Conservation (phyloP, 805 yeast species). For the Jamesozyma jinghongensis region DNA sequence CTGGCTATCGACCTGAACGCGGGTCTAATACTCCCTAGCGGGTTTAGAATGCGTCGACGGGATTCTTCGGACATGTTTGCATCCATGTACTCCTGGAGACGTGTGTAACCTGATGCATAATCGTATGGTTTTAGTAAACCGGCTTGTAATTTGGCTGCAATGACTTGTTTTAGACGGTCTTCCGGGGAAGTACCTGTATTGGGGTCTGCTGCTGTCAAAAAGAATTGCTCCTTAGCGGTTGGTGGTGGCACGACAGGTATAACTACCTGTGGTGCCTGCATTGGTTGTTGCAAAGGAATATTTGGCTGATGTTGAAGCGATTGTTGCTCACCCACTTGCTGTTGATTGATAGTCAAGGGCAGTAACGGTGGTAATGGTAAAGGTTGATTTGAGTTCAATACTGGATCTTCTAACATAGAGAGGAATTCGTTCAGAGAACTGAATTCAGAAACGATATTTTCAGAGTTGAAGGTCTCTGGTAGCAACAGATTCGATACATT, state of each 20-base stretch:
- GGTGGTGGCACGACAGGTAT: constrained; percentile 17
- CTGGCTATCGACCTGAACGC: constrained; percentile 90
- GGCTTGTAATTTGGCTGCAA: constrained; percentile 88
- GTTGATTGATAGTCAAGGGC: constrained; percentile 52
- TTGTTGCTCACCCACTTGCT: neutral
- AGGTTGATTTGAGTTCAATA: constrained; percentile 18
- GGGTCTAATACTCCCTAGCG: constrained; percentile 77
- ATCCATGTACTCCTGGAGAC: constrained; percentile 87
- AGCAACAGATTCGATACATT: constrained; percentile 7
- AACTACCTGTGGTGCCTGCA: neutral
- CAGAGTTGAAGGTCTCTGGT: constrained; percentile 67
- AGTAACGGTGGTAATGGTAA: neutral
- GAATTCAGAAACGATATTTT: constrained; percentile 89
- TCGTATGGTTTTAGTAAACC: constrained; percentile 88
- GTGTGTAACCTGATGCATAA: constrained; percentile 86
- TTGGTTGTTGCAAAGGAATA: neutral
- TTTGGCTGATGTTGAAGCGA: neutral
- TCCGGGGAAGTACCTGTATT: constrained; percentile 91
- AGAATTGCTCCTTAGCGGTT: constrained; percentile 85
- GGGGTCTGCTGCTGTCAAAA: constrained; percentile 94
- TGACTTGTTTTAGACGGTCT: constrained; percentile 84
- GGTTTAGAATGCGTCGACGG: constrained; percentile 76
- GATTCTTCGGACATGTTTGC: constrained; percentile 80
- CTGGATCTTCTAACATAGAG: constrained; percentile 81
- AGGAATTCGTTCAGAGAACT: constrained; percentile 82